Percentiles rank a stretch among this genome's conserved stretches.
Evolutionary conservation across 805 yeast genomes (phyloP).

Genomic region (Ogataea siamensis): DNA sequence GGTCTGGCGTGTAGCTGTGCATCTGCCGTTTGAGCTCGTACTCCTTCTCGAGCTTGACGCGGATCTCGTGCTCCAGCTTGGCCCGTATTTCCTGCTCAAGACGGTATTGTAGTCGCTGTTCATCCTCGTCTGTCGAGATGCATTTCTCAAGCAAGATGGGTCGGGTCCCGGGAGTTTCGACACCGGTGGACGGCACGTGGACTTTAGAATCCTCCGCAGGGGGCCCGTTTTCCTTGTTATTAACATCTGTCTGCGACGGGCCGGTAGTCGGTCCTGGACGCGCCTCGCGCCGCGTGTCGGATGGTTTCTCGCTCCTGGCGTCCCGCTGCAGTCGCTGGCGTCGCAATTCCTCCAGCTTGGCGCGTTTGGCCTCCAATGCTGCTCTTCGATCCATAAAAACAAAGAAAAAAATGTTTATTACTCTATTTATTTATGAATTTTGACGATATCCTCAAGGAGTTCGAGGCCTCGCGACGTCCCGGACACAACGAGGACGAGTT

Average conservation of each 20-base stretch:
- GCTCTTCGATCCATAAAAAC: conserved; percentile 29
- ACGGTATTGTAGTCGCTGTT: conserved; percentile 7
- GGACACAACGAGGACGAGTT: conserved; percentile 24
- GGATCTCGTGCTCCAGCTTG: conserved; percentile 14
- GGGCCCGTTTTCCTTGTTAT: conserved; percentile 1
- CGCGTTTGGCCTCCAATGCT: conserved; percentile 49
- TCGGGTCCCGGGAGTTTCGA: neutral
- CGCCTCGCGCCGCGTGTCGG: neutral
- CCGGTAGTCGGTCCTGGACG: too few species aligned
- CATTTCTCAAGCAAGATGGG: conserved; percentile 5
- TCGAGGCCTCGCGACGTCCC: conserved; percentile 42
- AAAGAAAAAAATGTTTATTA: conserved; percentile 3
- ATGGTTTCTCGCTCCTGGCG: neutral
- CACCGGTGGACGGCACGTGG: too few species aligned
- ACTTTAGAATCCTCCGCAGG: neutral
- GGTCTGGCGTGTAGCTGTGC: conserved; percentile 1
- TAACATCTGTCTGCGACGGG: too few species aligned
- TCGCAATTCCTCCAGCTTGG: conserved; percentile 50
- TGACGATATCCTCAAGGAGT: conserved; percentile 67
- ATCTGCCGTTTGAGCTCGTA: conserved; percentile 9
- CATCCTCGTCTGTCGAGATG: conserved; percentile 10
- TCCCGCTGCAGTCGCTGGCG: conserved; percentile 41
- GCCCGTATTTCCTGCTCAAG: conserved; percentile 16
- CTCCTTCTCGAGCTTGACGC: conserved; percentile 9
- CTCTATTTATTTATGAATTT: conserved; percentile 44